Evolutionary conservation across 148 eudicot species (phyloP).

Genomic region (Bassia scoparia): DNA sequence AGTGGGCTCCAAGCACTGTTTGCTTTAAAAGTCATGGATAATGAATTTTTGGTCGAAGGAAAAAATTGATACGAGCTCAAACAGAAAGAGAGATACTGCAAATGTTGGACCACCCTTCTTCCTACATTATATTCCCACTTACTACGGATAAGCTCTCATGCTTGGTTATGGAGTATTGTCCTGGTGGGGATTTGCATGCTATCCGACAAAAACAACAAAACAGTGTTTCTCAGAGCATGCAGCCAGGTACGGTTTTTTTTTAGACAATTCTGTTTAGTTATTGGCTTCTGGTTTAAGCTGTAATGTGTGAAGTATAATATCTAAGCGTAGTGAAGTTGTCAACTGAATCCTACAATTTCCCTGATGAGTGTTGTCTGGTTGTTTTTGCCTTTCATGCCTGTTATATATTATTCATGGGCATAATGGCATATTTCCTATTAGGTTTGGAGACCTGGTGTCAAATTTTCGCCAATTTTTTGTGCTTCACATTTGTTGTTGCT

Average conservation of each 20-base stretch:
- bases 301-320: background rate
- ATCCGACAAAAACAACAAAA: conserved; percentile 71
- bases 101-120: conserved; percentile 83
- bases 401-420: background rate
- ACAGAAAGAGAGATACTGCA: conserved; percentile 76
- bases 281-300: background rate
- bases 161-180: conserved; percentile 86
- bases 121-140: conserved; percentile 78
- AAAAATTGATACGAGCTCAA: conserved; percentile 60
- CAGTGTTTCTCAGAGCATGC: conserved; percentile 69
- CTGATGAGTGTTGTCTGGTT: background rate
- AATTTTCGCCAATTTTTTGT: background rate
- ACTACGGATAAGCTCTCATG: conserved; percentile 57
- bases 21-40: conserved; percentile 90
- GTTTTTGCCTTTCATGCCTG: background rate
- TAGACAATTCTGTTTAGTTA: background rate
- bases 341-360: background rate
- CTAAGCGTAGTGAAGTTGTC: no score
- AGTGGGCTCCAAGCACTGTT: conserved; percentile 54
- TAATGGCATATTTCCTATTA: background rate
- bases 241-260: conserved; percentile 50
- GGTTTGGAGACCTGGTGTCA: background rate
- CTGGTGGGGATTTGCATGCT: conserved; percentile 85
- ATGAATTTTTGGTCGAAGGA: conserved; percentile 61
- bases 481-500: background rate